Conservation (phyloP, 1,139 yeast species). For the Suhomyces maxii region DNA sequence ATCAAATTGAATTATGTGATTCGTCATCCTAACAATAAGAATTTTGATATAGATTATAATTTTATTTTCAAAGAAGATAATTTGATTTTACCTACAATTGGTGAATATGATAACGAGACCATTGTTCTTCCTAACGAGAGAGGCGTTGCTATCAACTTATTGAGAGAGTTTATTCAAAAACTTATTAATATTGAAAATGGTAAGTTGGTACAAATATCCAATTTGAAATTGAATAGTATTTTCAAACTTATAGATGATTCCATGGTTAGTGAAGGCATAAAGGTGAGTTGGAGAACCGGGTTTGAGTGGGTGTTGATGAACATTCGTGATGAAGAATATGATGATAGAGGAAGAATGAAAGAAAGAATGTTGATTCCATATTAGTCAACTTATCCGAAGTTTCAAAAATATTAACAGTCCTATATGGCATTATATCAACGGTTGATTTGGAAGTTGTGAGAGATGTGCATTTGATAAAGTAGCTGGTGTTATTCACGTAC, state of each 20-base stretch:
- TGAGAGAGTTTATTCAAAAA: constrained; percentile 23
- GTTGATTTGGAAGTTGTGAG: too few species aligned
- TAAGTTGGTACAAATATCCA: constrained; percentile 15
- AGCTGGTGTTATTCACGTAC: too few species aligned
- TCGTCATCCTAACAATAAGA: constrained; percentile 19
- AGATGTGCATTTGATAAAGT: too few species aligned
- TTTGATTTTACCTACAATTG: constrained; percentile 7
- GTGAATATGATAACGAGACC: not conserved
- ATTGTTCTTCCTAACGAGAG: constrained; percentile 28
- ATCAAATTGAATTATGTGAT: constrained; percentile 28
- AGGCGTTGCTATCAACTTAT: constrained; percentile 21
- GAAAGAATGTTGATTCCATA: not conserved
- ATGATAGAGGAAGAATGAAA: not conserved
- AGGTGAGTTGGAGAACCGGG: constrained; percentile 20
- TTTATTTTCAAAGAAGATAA: constrained; percentile 14
- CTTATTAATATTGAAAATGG: constrained; percentile 19
- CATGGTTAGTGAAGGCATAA: constrained; percentile 22
- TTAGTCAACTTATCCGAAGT: too few species aligned
- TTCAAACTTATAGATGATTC: constrained; percentile 26
- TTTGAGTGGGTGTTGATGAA: constrained; percentile 15
- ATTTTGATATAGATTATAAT: constrained; percentile 17
- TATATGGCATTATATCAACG: too few species aligned
- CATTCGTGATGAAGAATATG: constrained; percentile 4
- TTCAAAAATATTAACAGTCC: too few species aligned
- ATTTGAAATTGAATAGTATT: constrained; percentile 19